These are phyloP conservation scores for Mycena vitilis DNA, from an alignment of 768 basidiomycete genomes.

Conservation along the genomic window DNA sequence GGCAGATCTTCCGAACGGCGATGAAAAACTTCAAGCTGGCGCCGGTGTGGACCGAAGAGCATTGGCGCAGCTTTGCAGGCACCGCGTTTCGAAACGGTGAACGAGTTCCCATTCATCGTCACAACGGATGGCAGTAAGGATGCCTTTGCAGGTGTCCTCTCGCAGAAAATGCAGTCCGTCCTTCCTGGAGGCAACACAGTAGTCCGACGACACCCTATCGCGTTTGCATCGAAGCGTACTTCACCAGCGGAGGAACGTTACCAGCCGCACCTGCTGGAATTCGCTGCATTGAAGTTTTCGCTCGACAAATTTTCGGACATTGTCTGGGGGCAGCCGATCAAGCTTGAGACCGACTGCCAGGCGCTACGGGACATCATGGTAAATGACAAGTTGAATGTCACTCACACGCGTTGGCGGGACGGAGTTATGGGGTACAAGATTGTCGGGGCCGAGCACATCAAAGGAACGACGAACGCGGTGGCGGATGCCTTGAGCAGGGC, in stretches of 20 bases:
- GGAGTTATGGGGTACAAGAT: slow-evolving; percentile 41
- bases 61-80: slow-evolving; percentile 39
- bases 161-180: slow-evolving; percentile 35
- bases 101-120: slow-evolving; percentile 45
- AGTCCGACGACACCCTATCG: slow-evolving; percentile 43
- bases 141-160: slow-evolving; percentile 43
- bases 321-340: slow-evolving; percentile 41
- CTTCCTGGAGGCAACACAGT: slow-evolving; percentile 31
- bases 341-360: slow-evolving; percentile 31
- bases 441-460: slow-evolving; percentile 34
- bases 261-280: slow-evolving; percentile 47
- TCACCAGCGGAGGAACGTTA: slow-evolving; percentile 45
- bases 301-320: slow-evolving; percentile 37
- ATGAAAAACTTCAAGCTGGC: slow-evolving; percentile 38
- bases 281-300: slow-evolving; percentile 39
- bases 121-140: slow-evolving; percentile 45
- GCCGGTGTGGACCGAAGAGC: slow-evolving; percentile 33
- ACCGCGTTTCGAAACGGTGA: slow-evolving; percentile 39
- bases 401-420: slow-evolving; percentile 45
- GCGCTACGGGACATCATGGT: slow-evolving; percentile 41
- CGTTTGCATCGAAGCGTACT: slow-evolving; percentile 49
- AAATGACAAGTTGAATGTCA: slow-evolving; percentile 37
- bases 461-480: slow-evolving; percentile 36
- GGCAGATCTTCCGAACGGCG: slow-evolving; percentile 41
- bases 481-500: slow-evolving; percentile 41